phyloP scores from a whole-genome alignment of 2,329 filamentous ascomycete genomes.

The Epichloe sibirici region DNA sequence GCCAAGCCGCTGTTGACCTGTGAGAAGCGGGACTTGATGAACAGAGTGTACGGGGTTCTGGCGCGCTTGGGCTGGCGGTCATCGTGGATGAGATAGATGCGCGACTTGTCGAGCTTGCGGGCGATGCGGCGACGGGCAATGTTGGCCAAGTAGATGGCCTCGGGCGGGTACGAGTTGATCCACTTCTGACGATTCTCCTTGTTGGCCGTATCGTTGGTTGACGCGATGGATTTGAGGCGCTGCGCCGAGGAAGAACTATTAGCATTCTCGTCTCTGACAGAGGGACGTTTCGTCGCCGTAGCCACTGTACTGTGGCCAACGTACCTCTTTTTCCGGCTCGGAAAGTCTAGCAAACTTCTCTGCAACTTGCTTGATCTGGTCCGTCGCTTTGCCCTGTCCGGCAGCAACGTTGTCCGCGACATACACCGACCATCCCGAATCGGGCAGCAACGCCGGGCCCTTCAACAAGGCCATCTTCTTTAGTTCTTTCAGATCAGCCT shows the following conservation, averaged over 20 bases:
- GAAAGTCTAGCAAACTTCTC: slow-evolving; percentile 28
- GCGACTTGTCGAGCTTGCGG: slow-evolving; percentile 19
- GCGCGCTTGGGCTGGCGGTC: slow-evolving; percentile 33
- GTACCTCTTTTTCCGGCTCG: slow-evolving; percentile 30
- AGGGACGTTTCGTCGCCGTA: background rate
- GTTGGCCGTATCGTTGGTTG: slow-evolving; percentile 31
- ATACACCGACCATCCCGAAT: slow-evolving; percentile 26
- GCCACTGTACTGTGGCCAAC: slow-evolving; percentile 7
- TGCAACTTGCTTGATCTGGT: slow-evolving; percentile 17
- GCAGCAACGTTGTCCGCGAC: slow-evolving; percentile 18
- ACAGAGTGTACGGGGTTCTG: slow-evolving; percentile 22
- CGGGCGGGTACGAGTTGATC: slow-evolving; percentile 30
- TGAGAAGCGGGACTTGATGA: slow-evolving; percentile 24
- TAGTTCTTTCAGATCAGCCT: slow-evolving; percentile 21
- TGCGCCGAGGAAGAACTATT: slow-evolving; percentile 5
- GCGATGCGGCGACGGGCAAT: slow-evolving; percentile 30
- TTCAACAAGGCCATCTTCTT: slow-evolving; percentile 29
- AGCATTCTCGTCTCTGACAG: background rate
- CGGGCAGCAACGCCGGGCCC: slow-evolving; percentile 23
- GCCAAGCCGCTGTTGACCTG: slow-evolving; percentile 13
- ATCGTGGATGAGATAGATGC: slow-evolving; percentile 27
- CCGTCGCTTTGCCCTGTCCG: slow-evolving; percentile 6
- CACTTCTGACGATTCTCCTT: slow-evolving; percentile 30
- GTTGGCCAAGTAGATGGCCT: slow-evolving; percentile 34
- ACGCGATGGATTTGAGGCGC: slow-evolving; percentile 20